Evolutionary conservation across 1,284 basidiomycete genomes (phyloP), one percentile per base, ranked within the genome.

Genomic region (Ceratobasidium sp.): DNA sequence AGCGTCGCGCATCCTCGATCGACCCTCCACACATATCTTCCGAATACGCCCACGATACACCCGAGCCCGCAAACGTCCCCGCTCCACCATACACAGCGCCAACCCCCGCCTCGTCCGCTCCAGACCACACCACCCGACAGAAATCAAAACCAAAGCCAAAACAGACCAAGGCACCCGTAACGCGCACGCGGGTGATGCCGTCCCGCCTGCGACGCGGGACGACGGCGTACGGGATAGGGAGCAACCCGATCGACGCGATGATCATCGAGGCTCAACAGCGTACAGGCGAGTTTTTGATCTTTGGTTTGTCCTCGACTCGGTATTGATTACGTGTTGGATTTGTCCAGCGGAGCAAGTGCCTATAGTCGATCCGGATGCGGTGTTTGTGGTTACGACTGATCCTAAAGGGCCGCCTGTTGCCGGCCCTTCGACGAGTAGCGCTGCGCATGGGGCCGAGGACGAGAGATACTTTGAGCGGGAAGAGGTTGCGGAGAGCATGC

Each of bases 181-280:
- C 78, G 20, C 91, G 91, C 83, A 93, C 92, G 84, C 91, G 95
- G 84, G 91, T 95, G 60, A 86, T 94, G 71, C 94, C 94, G 46
- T 90, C 93, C 82, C 90, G 95, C 81, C 89, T 92, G 76, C 88
- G 94, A 80, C 89, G 94, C 78, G 92, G 93, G 68, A 64, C 70
- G 30, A 74, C 69, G 23, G 93, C 92, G 52, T 92, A 91, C 2
- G 85, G 85, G 50, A 89, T 93, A 67, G 93, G 93, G 77, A 90
- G 84, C 79, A 91, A 90, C 83, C 93, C 95, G 80, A 86, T 92
- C 38, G 95, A 97, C 86, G 83, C 91, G 79, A 92, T 95, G 90
- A 93, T 97, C 83, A 85, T 96, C 79, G 94, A 96, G 81, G 93
- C 92, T 81, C 88, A 94, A 81, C 90, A 90, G 84, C 89, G 93